A percentile compares a stretch with the other conserved stretches of the same genome.
These are phyloP conservation scores for Xylaria sp. DNA, from an alignment of 2,329 filamentous ascomycete genomes.

Conservation along the genomic window DNA sequence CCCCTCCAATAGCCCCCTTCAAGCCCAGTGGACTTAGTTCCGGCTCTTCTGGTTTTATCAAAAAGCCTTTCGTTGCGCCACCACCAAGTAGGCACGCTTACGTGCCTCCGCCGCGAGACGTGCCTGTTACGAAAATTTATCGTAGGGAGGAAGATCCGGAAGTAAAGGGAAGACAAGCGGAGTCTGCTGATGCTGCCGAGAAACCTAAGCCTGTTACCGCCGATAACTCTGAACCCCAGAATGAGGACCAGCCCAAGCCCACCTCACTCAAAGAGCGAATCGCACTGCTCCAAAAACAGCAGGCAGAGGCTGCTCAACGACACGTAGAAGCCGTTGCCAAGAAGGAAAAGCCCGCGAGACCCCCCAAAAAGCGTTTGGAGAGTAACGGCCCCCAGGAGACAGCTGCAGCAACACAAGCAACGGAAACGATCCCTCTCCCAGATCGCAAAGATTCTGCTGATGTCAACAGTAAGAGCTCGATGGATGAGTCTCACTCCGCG, in stretches of 20 bases:
- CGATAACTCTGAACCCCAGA: slow-evolving; percentile 59
- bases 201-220: slow-evolving; percentile 69
- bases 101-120: slow-evolving; percentile 78
- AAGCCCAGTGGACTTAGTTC: slow-evolving; percentile 76
- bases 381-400: slow-evolving; percentile 54
- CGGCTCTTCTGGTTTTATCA: slow-evolving; percentile 79
- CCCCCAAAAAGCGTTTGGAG: slow-evolving; percentile 72
- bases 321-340: slow-evolving; percentile 81
- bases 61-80: slow-evolving; percentile 95
- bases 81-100: slow-evolving; percentile 94
- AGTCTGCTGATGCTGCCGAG: slow-evolving; percentile 74
- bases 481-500: slow-evolving; percentile 59
- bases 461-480: slow-evolving; percentile 59
- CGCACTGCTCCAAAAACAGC: slow-evolving; percentile 91
- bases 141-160: slow-evolving; percentile 88
- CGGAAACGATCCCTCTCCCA: slow-evolving; percentile 51
- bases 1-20: slow-evolving; percentile 88
- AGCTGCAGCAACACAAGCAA: slow-evolving; percentile 50
- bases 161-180: slow-evolving; percentile 72
- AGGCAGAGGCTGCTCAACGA: slow-evolving; percentile 86
- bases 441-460: slow-evolving; percentile 64
- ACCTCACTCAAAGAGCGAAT: slow-evolving; percentile 95
- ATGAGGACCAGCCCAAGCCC: slow-evolving; percentile 87
- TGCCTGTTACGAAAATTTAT: slow-evolving; percentile 79
- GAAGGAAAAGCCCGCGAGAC: slow-evolving; percentile 88